Base-by-base conservation (phyloP, 495 filamentous ascomycete genomes). In the Penicillium malachiteum region DNA sequence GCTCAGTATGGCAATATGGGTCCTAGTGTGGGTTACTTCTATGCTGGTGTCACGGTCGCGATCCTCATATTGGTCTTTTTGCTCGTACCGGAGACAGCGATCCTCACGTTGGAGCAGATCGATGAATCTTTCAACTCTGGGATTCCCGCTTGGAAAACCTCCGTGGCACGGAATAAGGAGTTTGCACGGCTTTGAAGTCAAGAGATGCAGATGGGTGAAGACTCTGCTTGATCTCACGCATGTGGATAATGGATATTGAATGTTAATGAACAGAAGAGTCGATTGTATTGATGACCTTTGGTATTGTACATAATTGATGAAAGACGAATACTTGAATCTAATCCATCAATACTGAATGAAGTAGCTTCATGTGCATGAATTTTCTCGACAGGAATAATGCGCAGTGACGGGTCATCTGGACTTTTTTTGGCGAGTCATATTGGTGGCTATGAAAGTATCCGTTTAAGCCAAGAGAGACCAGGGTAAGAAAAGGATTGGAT, bases 1-100 rank as follows among this genome's bases (percentile, higher is more conserved):
- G 21, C 63, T 2, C 31, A 63, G 6, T 55, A 70, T 50, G 67
- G 65, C 5, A 54, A 67, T n/a, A 70, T 70, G 67, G 67, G 67
- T 0, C 30, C 63, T 6, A 64, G 60, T 37, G 67, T 70, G 10
- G 65, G 67, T 5, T 70, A 70, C 31, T 70, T 69, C 17, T 70
- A 70, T 44, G 63, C 63, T 1, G 60, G 57, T 1, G 60, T 70
- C 7, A 68, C 67, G 1, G 48, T 60, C 3, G 41, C 60, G 6
- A 57, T 70, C 21, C 50, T 50, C 4, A 18, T 48, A 2, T 46
- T 69, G n/a, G 54, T 56, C 0, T 70, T 60, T 38, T 40, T 65
- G 12, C 51, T 66, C 9, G 63, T 70, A 1, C 67, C 67, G 4
- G 67, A 70, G 47, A 70, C 65, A 47, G 65, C 65, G n/a, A 37